Conservation (phyloP, 148 eudicot genomes). For the Chenopodium suecicum region DNA sequence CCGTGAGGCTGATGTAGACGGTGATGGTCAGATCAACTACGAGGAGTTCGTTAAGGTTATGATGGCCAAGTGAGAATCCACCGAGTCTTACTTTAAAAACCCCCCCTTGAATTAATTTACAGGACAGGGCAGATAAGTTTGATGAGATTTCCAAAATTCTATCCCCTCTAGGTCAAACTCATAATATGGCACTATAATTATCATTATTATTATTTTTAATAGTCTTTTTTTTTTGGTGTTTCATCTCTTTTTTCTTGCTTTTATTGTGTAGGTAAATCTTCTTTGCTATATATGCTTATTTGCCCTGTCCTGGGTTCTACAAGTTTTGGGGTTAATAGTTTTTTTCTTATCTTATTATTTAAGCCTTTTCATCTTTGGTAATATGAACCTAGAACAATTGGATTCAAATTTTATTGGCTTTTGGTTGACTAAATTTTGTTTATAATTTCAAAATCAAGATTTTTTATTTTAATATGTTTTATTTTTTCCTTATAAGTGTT, state of each 20-base stretch:
- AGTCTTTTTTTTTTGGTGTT: conserved; percentile 14
- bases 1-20: conserved; percentile 48
- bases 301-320: conserved; percentile 21
- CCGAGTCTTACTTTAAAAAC: not conserved
- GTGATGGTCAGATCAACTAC: conserved; percentile 52
- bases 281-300: conserved; percentile 20
- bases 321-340: conserved; percentile 28
- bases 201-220: not conserved
- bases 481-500: not conserved
- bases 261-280: conserved; percentile 30
- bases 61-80: conserved; percentile 46
- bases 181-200: conserved; percentile 32
- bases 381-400: conserved; percentile 30
- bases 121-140: conserved; percentile 31
- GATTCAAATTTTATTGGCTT: conserved; percentile 23
- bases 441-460: conserved; percentile 5
- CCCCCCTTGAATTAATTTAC: conserved; percentile 12
- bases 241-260: conserved; percentile 20
- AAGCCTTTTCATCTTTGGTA: conserved; percentile 4
- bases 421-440: conserved; percentile 27
- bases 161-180: conserved; percentile 29
- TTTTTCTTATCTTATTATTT: conserved; percentile 19
- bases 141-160: conserved; percentile 26
- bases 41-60: conserved; percentile 49
- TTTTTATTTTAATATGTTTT: not conserved